Base-by-base conservation (phyloP, 805 yeast species). In the Starmerella tilneyi region DNA sequence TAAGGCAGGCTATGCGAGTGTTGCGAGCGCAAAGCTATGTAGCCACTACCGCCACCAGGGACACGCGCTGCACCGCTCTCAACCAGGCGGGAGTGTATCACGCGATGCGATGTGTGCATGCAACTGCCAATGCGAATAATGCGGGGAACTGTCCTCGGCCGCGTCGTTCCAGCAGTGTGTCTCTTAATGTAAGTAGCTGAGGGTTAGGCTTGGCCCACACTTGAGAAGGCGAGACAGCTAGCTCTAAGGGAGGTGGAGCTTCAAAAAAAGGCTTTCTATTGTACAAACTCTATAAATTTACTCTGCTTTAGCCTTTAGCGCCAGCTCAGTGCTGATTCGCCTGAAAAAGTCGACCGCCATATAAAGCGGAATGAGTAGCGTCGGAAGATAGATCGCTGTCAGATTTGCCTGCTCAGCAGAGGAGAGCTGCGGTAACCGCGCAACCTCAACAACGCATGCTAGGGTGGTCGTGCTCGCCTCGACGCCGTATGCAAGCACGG, bases 401-500 rank as follows among this genome's bases (percentile, higher is more conserved):
- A 84, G 63, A 11, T 71, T 72, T 43, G 52, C 48, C 11, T 63
- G 55, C 34, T 77, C 78, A 0, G 29, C 33, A 0, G 19, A 12
- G 2, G 61, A 48, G 40, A 78, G 59, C 0, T 74, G 75, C 29
- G 65, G 48, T 17, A 48, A 19, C 13, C 35, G 31, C n/a, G 43
- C 26, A 13, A 59, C 52, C 9, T 66, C 68, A 2, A 67, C 67
- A 4, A 51, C 63, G 59, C 96, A 89, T 20, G 78, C 74, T 29
- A 78, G 61, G 0, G 96, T 85, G 5, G 96, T 85, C 42, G 81
- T 66, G 4, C 80, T 66, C 0, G 96, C 97, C 57, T 84, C 85
- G 55, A 82, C 72, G 3, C 89, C 95, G 61, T 92, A 89, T 5
- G 79, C 56, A 12, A 75, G 64, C 52, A 79, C 61, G 58, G 68